phyloP scores from a whole-genome alignment of 352 stramenopile genomes.

The Hyaloperonospora brassicae region DNA sequence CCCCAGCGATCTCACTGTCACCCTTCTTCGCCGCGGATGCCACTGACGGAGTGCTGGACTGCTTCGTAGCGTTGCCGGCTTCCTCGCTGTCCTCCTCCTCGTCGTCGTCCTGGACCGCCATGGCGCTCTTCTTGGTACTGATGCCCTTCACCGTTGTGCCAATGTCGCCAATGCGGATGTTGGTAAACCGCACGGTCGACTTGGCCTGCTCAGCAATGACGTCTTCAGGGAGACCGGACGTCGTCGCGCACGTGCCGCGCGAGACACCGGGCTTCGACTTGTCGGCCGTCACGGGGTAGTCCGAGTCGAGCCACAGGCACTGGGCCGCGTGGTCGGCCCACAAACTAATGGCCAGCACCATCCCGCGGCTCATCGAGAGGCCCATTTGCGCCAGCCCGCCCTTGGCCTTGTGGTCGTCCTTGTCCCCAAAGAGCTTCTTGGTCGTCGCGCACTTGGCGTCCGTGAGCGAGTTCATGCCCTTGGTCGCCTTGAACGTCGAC shows the following conservation, averaged over 20 bases:
- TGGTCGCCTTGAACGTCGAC: constrained; percentile 7
- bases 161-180: constrained; percentile 41
- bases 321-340: constrained; percentile 50
- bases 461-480: constrained; percentile 20
- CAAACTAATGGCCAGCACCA: constrained; percentile 60
- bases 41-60: too few species aligned
- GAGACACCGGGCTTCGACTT: constrained; percentile 32
- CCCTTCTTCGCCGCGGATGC: too few species aligned
- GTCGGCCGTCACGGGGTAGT: constrained; percentile 32
- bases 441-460: constrained; percentile 15
- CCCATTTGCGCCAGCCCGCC: constrained; percentile 33
- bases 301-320: constrained; percentile 55
- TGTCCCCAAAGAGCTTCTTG: constrained; percentile 30
- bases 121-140: too few species aligned
- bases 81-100: too few species aligned
- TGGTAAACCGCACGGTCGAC: constrained; percentile 41
- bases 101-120: too few species aligned
- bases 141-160: constrained; percentile 28
- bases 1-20: too few species aligned
- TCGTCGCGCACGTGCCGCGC: constrained; percentile 41
- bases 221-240: constrained; percentile 28
- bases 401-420: constrained; percentile 37
- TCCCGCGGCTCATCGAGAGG: constrained; percentile 33
- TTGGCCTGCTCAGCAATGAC: constrained; percentile 35
- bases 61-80: too few species aligned